phyloP scores from a whole-genome alignment of 2,329 filamentous ascomycete genomes.

The Calonectria crousiana region DNA sequence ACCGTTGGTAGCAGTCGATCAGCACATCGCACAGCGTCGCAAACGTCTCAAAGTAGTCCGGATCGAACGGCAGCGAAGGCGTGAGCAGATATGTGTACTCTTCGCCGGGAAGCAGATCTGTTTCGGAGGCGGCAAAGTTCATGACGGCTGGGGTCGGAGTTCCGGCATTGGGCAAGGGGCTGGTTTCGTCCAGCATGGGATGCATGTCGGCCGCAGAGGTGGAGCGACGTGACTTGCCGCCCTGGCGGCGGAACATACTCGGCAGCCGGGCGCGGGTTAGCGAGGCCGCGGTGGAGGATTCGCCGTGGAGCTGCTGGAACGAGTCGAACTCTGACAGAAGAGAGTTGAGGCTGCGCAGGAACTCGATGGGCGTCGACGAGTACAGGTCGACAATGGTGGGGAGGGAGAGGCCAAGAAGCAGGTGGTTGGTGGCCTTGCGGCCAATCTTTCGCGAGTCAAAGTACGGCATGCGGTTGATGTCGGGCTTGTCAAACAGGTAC shows the following conservation, averaged over 20 bases:
- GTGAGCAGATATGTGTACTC: conserved; percentile 91
- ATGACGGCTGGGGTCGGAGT: conserved; percentile 59
- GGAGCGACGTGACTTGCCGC: conserved; percentile 68
- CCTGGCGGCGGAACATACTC: conserved; percentile 82
- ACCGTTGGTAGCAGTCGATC: conserved; percentile 88
- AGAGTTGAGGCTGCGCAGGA: conserved; percentile 86
- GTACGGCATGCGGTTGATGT: conserved; percentile 85
- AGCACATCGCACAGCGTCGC: conserved; percentile 94
- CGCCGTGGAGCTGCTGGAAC: conserved; percentile 88
- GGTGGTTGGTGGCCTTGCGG: conserved; percentile 91
- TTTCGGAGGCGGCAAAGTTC: conserved; percentile 69
- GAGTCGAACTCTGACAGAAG: conserved; percentile 93
- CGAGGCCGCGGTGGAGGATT: conserved; percentile 78
- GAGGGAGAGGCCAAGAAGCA: conserved; percentile 91
- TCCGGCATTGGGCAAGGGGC: conserved; percentile 42
- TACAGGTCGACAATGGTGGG: conserved; percentile 91
- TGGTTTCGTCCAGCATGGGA: conserved; percentile 47
- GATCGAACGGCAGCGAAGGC: conserved; percentile 93
- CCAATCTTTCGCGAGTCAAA: conserved; percentile 87
- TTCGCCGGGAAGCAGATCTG: conserved; percentile 81
- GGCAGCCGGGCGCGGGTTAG: conserved; percentile 84
- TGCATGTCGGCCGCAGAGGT: conserved; percentile 61
- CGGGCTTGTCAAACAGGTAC: conserved; percentile 86
- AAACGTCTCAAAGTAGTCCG: conserved; percentile 97
- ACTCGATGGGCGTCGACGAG: conserved; percentile 82